Percentiles rank a stretch among this genome's conserved stretches.
phyloP scores from a whole-genome alignment of 2,329 filamentous ascomycete species.

The Helotiales sp. region DNA sequence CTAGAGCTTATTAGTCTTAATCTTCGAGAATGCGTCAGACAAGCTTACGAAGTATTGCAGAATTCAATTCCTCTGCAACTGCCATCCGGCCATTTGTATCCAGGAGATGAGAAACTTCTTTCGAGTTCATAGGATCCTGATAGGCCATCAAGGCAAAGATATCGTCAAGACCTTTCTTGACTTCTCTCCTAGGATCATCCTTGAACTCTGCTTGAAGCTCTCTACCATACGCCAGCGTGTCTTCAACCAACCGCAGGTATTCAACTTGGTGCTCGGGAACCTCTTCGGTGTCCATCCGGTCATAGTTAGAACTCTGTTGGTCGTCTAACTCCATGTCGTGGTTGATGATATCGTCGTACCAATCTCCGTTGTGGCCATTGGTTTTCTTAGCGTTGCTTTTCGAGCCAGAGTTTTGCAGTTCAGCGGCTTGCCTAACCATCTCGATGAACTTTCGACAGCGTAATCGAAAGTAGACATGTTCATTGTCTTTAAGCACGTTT shows the following conservation, averaged over 20 bases:
- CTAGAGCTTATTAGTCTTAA: constrained; percentile 47
- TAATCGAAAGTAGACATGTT: constrained; percentile 83
- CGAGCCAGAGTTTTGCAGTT: constrained; percentile 47
- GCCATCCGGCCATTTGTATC: constrained; percentile 71
- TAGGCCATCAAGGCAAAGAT: constrained; percentile 91
- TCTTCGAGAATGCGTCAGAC: constrained; percentile 1
- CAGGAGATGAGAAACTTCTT: constrained; percentile 73
- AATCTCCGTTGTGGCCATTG: constrained; percentile 40
- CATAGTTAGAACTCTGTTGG: constrained; percentile 44
- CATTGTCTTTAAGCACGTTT: constrained; percentile 74
- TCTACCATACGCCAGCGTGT: constrained; percentile 78
- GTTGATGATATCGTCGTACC: constrained; percentile 39
- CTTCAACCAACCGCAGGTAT: constrained; percentile 54
- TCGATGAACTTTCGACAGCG: constrained; percentile 93
- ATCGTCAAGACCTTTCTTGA: constrained; percentile 73
- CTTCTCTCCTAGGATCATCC: constrained; percentile 67
- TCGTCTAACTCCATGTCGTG: constrained; percentile 55
- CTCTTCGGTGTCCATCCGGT: constrained; percentile 56
- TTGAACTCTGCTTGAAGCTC: constrained; percentile 76
- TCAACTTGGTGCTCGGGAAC: constrained; percentile 22
- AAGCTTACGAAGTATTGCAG: constrained; percentile 70
- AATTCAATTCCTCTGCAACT: constrained; percentile 92
- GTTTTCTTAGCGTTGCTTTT: constrained; percentile 36
- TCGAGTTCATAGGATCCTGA: constrained; percentile 72
- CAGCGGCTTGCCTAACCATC: constrained; percentile 78